These are phyloP conservation scores for Geotrichum cucujoidarum DNA, from an alignment of 1,139 yeast species.

Conservation along the genomic window DNA sequence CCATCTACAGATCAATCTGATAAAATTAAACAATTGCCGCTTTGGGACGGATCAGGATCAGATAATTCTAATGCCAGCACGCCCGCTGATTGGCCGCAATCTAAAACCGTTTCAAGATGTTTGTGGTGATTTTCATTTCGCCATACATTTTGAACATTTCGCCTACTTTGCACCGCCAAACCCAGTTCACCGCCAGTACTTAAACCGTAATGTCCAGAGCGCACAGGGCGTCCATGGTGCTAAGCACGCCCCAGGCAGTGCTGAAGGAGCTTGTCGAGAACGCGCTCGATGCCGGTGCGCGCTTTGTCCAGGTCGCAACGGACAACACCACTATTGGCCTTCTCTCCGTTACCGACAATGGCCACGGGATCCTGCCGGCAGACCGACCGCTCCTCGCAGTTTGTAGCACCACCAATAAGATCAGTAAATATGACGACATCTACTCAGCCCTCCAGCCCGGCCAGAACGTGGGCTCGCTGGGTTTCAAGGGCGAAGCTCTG, in stretches of 20 bases:
- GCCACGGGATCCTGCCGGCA: conserved; percentile 56
- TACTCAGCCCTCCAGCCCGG: neutral
- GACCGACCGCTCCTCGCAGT: conserved; percentile 60
- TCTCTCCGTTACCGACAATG: conserved; percentile 68
- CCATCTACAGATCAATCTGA: neutral
- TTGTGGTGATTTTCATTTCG: neutral
- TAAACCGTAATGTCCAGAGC: neutral
- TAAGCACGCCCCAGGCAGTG: conserved; percentile 10
- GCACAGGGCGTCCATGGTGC: conserved; percentile 10
- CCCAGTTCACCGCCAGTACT: neutral
- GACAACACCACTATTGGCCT: conserved; percentile 63
- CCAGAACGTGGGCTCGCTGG: conserved; percentile 50
- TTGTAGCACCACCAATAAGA: conserved; percentile 69
- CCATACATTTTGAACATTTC: neutral
- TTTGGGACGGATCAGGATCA: neutral
- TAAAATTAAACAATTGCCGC: neutral
- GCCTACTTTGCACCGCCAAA: neutral
- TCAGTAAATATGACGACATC: conserved; percentile 49
- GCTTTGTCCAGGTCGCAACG: conserved; percentile 53
- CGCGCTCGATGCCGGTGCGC: conserved; percentile 68
- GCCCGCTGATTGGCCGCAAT: neutral
- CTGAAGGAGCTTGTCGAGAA: conserved; percentile 73
- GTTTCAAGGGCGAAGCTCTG: conserved; percentile 80
- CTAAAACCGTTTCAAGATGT: neutral
- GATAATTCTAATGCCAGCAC: conserved; percentile 1